These are phyloP conservation scores for Ensete ventricosum DNA, from an alignment of 176 grass and related monocot species.

Conservation along the genomic window DNA sequence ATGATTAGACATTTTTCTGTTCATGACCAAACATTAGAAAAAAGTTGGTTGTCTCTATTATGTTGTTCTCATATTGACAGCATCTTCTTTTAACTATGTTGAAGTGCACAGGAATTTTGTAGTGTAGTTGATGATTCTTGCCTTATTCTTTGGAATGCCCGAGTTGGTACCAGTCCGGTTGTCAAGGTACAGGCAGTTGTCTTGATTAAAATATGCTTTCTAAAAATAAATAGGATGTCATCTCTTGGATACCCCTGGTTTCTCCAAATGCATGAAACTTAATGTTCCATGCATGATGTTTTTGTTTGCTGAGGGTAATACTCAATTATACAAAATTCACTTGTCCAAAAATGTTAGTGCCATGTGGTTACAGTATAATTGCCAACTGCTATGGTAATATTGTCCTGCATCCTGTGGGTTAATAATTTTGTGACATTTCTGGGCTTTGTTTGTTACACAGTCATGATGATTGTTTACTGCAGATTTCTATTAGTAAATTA, in stretches of 20 bases:
- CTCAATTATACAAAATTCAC: background rate
- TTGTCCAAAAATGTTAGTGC: too few species aligned
- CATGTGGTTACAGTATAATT: too few species aligned
- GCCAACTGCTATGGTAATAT: too few species aligned
- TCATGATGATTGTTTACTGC: too few species aligned
- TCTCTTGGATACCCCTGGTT: too few species aligned
- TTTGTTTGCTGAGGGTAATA: background rate
- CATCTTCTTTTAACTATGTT: slow-evolving; percentile 14
- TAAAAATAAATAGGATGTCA: too few species aligned
- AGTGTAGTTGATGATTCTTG: slow-evolving; percentile 91
- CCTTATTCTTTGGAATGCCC: slow-evolving; percentile 93
- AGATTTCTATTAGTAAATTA: too few species aligned
- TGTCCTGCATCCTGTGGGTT: too few species aligned
- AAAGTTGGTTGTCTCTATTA: background rate
- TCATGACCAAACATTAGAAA: background rate
- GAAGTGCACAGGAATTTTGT: slow-evolving; percentile 90
- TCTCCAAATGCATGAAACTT: too few species aligned
- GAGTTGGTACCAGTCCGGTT: slow-evolving; percentile 55
- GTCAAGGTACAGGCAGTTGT: slow-evolving; percentile 48
- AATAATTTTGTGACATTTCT: too few species aligned
- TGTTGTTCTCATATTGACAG: background rate
- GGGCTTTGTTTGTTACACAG: too few species aligned
- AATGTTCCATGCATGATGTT: background rate
- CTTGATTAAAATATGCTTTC: background rate
- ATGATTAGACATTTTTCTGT: background rate